A percentile compares a stretch with the other conserved stretches of the same genome.
These are phyloP conservation scores for Keithomyces neogunnii DNA, from an alignment of 2,329 filamentous ascomycete species.

Conservation along the genomic window DNA sequence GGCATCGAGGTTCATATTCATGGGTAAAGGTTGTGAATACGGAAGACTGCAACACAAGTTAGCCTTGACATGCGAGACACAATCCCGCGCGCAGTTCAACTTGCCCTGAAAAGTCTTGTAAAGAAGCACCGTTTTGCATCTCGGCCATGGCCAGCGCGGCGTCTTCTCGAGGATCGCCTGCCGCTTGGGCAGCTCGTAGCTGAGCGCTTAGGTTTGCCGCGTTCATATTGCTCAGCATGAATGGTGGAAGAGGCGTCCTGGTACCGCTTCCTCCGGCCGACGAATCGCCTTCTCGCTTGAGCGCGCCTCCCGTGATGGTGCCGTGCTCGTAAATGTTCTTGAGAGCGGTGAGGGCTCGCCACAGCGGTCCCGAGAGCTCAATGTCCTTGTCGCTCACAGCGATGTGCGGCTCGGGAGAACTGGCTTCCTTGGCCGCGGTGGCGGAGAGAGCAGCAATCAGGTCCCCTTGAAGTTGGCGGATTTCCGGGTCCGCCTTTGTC, in stretches of 20 bases:
- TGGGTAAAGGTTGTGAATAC: conserved; percentile 29
- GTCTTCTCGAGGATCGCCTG: conserved; percentile 48
- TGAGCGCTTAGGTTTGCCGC: conserved; percentile 15
- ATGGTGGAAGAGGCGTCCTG: conserved; percentile 30
- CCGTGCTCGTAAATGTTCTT: conserved; percentile 61
- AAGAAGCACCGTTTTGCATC: conserved; percentile 48
- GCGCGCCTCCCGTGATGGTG: conserved; percentile 40
- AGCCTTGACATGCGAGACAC: neutral
- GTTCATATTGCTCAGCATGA: conserved; percentile 15
- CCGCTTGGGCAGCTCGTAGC: conserved; percentile 18
- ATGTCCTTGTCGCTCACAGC: conserved; percentile 50
- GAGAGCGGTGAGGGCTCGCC: conserved; percentile 50
- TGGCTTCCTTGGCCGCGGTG: conserved; percentile 53
- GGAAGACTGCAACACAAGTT: conserved; percentile 19
- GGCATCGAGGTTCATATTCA: conserved; percentile 31
- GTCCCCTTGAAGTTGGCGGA: conserved; percentile 55
- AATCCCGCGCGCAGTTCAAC: conserved; percentile 4
- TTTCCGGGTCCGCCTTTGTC: conserved; percentile 54
- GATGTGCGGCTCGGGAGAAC: conserved; percentile 44
- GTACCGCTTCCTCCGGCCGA: conserved; percentile 37
- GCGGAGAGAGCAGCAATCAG: conserved; percentile 55
- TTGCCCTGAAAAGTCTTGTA: conserved; percentile 37
- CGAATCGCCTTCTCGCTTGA: conserved; percentile 41
- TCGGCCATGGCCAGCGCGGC: conserved; percentile 58
- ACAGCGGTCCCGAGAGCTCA: conserved; percentile 53